These are phyloP conservation scores for Salvia splendens DNA, from an alignment of 257 asterid genomes.

Conservation along the genomic window DNA sequence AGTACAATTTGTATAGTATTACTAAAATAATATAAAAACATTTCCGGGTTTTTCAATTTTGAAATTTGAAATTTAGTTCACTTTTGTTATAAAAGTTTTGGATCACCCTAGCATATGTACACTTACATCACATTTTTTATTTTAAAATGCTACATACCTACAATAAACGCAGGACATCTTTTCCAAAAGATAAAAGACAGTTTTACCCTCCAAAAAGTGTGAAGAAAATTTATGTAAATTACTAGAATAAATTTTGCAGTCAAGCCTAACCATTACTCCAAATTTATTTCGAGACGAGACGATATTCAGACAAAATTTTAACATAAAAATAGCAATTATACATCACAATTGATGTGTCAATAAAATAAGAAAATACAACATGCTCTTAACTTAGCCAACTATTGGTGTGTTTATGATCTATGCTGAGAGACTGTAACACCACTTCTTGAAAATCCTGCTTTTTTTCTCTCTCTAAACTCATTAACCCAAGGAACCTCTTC, in stretches of 20 bases:
- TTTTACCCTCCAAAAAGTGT: too few species aligned
- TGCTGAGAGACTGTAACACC: conserved; percentile 33
- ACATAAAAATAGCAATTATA: conserved; percentile 47
- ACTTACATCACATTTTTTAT: too few species aligned
- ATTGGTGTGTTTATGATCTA: conserved; percentile 32
- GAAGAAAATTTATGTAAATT: neutral
- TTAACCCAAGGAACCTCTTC: conserved; percentile 34
- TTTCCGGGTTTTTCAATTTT: too few species aligned
- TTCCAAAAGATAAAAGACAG: too few species aligned
- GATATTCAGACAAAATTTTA: conserved; percentile 45
- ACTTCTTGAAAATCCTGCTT: conserved; percentile 30
- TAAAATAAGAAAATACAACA: conserved; percentile 55
- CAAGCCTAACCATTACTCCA: neutral
- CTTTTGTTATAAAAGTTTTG: too few species aligned
- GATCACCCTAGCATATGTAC: too few species aligned
- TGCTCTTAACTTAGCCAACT: conserved; percentile 40
- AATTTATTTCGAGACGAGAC: conserved; percentile 23
- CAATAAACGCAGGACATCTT: too few species aligned
- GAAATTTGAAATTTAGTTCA: too few species aligned
- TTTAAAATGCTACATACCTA: too few species aligned
- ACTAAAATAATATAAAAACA: too few species aligned
- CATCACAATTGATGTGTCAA: conserved; percentile 42
- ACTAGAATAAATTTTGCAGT: neutral
- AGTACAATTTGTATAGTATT: too few species aligned
- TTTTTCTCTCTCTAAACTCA: neutral